A percentile compares a stretch with the other conserved stretches of the same genome.
phyloP scores from a whole-genome alignment of 2,329 filamentous ascomycete genomes.

The Corinectria fuckeliana region DNA sequence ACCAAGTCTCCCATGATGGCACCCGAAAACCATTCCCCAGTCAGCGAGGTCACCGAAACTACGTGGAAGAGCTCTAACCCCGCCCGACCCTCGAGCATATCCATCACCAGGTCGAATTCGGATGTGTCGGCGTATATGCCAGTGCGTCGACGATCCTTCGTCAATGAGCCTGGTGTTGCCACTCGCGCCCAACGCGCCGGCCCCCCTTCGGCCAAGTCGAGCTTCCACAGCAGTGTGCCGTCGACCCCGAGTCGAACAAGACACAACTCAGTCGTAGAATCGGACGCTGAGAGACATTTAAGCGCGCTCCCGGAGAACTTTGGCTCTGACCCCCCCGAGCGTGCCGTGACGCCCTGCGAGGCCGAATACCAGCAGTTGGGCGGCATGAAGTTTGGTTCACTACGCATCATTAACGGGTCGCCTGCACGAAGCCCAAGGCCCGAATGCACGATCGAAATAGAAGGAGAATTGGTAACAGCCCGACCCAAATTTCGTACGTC shows the following conservation, averaged over 20 bases:
- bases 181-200: slow-evolving; percentile 46
- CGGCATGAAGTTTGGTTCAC: slow-evolving; percentile 66
- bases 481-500: slow-evolving; percentile 2
- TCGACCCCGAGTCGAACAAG: slow-evolving; percentile 47
- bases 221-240: slow-evolving; percentile 48
- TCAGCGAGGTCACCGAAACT: slow-evolving; percentile 29
- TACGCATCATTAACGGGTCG: slow-evolving; percentile 67
- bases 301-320: slow-evolving; percentile 42
- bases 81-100: slow-evolving; percentile 18
- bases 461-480: slow-evolving; percentile 14
- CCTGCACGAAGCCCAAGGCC: slow-evolving; percentile 54
- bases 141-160: slow-evolving; percentile 54
- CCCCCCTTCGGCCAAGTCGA: slow-evolving; percentile 39
- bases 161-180: slow-evolving; percentile 58
- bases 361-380: slow-evolving; percentile 66
- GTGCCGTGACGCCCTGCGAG: slow-evolving; percentile 54
- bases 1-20: slow-evolving; percentile 23
- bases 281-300: slow-evolving; percentile 41
- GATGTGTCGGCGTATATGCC: slow-evolving; percentile 56
- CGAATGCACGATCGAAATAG: slow-evolving; percentile 24
- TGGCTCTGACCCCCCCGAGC: slow-evolving; percentile 27
- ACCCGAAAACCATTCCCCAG: slow-evolving; percentile 19
- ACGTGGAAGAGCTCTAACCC: slow-evolving; percentile 30
- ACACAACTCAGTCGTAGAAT: slow-evolving; percentile 49
- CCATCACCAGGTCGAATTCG: slow-evolving; percentile 47